A percentile compares a stretch with the other conserved stretches of the same genome.
phyloP scores from a whole-genome alignment of 805 yeast genomes.

The Ogataea dorogensis region DNA sequence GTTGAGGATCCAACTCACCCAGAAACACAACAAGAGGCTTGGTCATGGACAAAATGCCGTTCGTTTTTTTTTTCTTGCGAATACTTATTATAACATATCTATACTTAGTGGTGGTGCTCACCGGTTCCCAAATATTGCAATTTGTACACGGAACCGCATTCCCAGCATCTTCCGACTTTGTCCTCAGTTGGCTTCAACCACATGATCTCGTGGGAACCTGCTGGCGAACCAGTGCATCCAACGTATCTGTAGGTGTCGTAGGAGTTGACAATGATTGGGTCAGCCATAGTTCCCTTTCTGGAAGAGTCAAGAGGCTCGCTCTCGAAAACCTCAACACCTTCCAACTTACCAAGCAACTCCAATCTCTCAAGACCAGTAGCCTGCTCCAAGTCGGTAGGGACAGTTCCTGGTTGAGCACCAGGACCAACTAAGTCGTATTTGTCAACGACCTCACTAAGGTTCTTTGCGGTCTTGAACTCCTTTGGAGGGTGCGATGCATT shows the following conservation, averaged over 20 bases:
- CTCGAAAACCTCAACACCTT: constrained; percentile 94
- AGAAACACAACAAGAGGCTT: constrained; percentile 41
- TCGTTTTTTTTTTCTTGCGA: constrained; percentile 4
- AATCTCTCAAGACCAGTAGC: constrained; percentile 98
- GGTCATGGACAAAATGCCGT: not conserved
- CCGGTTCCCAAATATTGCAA: constrained; percentile 83
- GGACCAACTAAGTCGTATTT: constrained; percentile 79
- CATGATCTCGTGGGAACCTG: constrained; percentile 84
- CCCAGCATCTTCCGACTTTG: constrained; percentile 94
- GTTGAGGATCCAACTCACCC: constrained; percentile 46
- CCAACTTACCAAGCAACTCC: constrained; percentile 89
- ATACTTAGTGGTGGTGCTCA: constrained; percentile 52
- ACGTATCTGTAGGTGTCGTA: constrained; percentile 92
- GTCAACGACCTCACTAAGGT: constrained; percentile 76
- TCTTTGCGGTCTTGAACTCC: constrained; percentile 60
- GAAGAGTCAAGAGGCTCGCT: constrained; percentile 81
- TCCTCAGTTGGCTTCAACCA: constrained; percentile 89
- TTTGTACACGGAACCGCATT: constrained; percentile 94
- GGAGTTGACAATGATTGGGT: constrained; percentile 87
- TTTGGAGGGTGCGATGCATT: constrained; percentile 31
- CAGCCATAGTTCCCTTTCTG: constrained; percentile 85
- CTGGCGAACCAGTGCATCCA: constrained; percentile 97
- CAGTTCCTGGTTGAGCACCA: constrained; percentile 79
- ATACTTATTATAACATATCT: constrained; percentile 11
- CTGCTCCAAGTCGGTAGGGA: constrained; percentile 94